These are phyloP conservation scores for Venturia aucupariae DNA, from an alignment of 2,329 filamentous ascomycete species.

Conservation along the genomic window DNA sequence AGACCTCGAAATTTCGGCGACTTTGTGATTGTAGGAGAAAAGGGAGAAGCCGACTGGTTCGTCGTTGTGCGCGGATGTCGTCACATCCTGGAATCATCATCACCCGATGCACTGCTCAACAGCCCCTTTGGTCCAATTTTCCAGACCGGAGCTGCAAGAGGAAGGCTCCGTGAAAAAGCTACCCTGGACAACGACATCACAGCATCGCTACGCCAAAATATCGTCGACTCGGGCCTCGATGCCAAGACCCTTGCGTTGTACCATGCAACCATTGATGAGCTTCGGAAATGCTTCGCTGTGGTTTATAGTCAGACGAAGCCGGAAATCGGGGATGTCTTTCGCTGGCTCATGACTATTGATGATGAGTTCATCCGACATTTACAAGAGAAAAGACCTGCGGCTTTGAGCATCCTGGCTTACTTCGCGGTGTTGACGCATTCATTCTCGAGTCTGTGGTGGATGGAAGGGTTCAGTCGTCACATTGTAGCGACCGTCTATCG, in stretches of 20 bases:
- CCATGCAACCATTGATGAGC: not conserved
- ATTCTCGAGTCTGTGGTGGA: not conserved
- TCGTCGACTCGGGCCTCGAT: not conserved
- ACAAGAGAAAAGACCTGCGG: not conserved
- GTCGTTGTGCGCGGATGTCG: not conserved
- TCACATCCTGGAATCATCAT: not conserved
- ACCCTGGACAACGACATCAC: not conserved
- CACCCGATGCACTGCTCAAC: not conserved
- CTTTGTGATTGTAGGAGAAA: not conserved
- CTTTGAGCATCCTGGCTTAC: not conserved
- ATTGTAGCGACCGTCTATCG: not conserved
- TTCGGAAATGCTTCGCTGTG: not conserved
- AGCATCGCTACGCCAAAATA: not conserved
- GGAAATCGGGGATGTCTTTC: not conserved
- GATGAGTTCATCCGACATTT: not conserved
- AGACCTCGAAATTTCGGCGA: constrained; percentile 1
- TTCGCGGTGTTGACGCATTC: not conserved
- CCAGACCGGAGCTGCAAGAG: not conserved
- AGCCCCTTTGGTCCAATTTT: not conserved
- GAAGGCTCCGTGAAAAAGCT: not conserved
- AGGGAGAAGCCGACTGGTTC: not conserved
- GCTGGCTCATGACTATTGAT: not conserved
- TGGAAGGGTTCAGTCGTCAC: not conserved
- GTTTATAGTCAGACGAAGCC: not conserved
- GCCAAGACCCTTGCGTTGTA: not conserved